These are phyloP conservation scores for Adansonia rubrostipa DNA, from an alignment of 441 rosid species.

Conservation along the genomic window DNA sequence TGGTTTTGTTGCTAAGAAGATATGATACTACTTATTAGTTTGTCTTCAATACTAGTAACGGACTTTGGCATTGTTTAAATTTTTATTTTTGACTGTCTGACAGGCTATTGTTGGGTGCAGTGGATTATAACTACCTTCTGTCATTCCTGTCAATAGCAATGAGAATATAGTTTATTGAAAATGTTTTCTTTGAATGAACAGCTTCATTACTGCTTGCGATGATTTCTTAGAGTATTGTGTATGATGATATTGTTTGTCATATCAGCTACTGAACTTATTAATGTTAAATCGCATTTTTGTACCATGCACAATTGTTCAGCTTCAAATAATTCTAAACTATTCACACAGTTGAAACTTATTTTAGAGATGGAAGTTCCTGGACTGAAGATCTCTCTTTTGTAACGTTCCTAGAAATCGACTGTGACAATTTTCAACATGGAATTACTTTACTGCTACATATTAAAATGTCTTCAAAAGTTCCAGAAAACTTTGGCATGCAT, in stretches of 20 bases:
- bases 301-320: background rate
- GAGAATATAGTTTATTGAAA: background rate
- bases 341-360: background rate
- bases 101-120: background rate
- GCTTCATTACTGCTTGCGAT: background rate
- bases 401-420: background rate
- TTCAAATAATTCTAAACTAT: background rate
- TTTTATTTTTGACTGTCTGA: background rate
- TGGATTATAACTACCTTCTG: background rate
- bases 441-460: constrained; percentile 5
- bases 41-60: background rate
- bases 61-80: background rate
- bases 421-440: background rate
- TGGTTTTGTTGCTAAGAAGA: background rate
- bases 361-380: background rate
- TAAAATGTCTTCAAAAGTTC: background rate
- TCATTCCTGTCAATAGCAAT: background rate
- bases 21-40: background rate
- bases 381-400: constrained; percentile 1
- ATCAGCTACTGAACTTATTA: background rate
- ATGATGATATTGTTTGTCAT: background rate
- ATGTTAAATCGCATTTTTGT: background rate
- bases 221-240: background rate
- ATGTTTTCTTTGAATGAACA: constrained; percentile 9
- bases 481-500: background rate